phyloP scores from a whole-genome alignment of 2,329 filamentous ascomycete species.

The Colletotrichum somersetense region DNA sequence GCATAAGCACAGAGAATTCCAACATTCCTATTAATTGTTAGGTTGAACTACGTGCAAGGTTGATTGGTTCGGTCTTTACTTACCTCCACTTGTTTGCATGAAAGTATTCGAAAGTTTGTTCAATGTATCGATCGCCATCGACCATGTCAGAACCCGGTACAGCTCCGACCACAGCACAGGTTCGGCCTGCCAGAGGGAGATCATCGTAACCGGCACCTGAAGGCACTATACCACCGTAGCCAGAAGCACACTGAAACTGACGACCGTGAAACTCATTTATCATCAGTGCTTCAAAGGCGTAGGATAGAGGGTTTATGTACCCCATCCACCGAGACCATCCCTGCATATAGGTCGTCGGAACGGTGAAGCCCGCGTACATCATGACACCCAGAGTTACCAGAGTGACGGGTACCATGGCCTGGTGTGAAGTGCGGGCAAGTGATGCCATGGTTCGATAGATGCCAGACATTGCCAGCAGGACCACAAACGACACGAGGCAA shows the following conservation, averaged over 20 bases:
- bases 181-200: conserved; percentile 53
- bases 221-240: conserved; percentile 58
- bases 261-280: conserved; percentile 83
- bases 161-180: conserved; percentile 61
- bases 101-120: conserved; percentile 58
- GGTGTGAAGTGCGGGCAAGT: conserved; percentile 47
- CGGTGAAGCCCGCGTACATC: conserved; percentile 78
- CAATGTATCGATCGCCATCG: conserved; percentile 59
- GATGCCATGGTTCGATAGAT: conserved; percentile 49
- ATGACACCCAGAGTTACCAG: conserved; percentile 74
- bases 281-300: conserved; percentile 84
- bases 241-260: conserved; percentile 63
- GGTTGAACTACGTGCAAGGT: rapidly evolving
- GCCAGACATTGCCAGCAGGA: conserved; percentile 48
- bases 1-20: conserved; percentile 76
- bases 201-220: conserved; percentile 53
- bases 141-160: conserved; percentile 57
- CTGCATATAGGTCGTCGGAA: conserved; percentile 77
- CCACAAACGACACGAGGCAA: conserved; percentile 56
- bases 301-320: conserved; percentile 83
- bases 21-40: conserved; percentile 64
- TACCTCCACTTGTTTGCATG: conserved; percentile 60
- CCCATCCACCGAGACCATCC: conserved; percentile 87
- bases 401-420: conserved; percentile 64
- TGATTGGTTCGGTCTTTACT: conserved; percentile 17